phyloP scores from a whole-genome alignment of 345 rosid genomes.

The Excoecaria agallocha region DNA sequence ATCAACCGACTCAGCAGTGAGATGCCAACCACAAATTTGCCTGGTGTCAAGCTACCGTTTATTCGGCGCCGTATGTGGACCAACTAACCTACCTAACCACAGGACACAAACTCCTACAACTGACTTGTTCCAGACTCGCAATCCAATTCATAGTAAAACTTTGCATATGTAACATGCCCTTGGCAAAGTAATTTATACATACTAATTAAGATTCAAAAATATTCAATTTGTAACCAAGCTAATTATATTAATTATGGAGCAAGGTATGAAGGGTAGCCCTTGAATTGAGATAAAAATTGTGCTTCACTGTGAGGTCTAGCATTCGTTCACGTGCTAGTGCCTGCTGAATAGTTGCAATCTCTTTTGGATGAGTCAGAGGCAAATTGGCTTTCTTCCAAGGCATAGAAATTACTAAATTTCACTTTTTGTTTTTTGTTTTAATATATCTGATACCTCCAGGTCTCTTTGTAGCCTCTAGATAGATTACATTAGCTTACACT shows the following conservation, averaged over 20 bases:
- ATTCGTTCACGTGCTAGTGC: not conserved
- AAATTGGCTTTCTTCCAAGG: not conserved
- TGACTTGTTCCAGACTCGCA: not conserved
- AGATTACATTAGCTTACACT: not conserved
- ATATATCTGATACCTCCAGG: not conserved
- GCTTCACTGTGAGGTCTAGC: not conserved
- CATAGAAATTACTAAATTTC: not conserved
- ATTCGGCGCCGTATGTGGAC: slow-evolving; percentile 7
- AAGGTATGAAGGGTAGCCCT: not conserved
- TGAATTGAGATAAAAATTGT: not conserved
- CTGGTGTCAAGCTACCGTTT: no score
- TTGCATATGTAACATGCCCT: not conserved
- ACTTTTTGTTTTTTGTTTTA: not conserved
- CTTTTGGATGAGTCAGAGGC: not conserved
- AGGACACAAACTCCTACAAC: not conserved
- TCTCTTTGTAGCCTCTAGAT: not conserved
- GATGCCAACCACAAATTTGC: not conserved
- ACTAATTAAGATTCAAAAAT: no score
- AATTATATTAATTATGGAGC: not conserved
- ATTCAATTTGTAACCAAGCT: no score
- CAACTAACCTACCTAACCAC: not conserved
- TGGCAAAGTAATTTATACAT: no score
- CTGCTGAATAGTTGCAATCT: not conserved
- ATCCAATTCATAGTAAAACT: not conserved
- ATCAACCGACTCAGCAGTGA: not conserved